Evolutionary conservation across 1,284 basidiomycete species (phyloP).

Genomic region (Stygiomarasmius scandens): DNA sequence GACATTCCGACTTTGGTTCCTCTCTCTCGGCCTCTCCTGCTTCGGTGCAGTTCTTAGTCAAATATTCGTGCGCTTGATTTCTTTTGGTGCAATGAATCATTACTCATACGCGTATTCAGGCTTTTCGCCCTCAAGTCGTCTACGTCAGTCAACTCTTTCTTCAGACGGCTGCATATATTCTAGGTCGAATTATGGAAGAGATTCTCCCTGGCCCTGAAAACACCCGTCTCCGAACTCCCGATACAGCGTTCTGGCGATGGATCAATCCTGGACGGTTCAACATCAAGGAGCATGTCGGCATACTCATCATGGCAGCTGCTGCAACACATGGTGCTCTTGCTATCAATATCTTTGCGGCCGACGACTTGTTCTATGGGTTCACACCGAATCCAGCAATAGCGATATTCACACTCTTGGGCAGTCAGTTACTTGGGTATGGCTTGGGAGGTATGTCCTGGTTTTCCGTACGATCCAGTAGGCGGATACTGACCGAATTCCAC

Average conservation of each 20-base stretch:
- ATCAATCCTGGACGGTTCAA: slow-evolving; percentile 43
- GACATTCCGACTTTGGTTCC: slow-evolving; percentile 48
- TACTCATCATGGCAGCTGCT: slow-evolving; percentile 73
- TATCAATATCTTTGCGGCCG: slow-evolving; percentile 41
- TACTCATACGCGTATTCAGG: slow-evolving; percentile 12
- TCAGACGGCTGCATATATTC: slow-evolving; percentile 38
- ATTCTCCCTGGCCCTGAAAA: slow-evolving; percentile 37
- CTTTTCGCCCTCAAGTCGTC: slow-evolving; percentile 43
- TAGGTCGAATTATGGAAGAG: slow-evolving; percentile 34
- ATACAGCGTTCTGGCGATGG: slow-evolving; percentile 40
- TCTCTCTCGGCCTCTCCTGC: slow-evolving; percentile 44
- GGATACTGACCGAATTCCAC: neutral
- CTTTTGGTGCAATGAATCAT: neutral
- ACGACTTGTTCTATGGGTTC: slow-evolving; percentile 41
- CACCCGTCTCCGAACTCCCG: slow-evolving; percentile 24
- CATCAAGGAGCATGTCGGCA: slow-evolving; percentile 73
- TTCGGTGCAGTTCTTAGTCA: slow-evolving; percentile 49
- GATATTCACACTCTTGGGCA: slow-evolving; percentile 40
- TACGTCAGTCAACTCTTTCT: slow-evolving; percentile 50
- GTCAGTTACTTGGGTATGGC: slow-evolving; percentile 47
- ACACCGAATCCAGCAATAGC: slow-evolving; percentile 37
- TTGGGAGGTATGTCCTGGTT: slow-evolving; percentile 26
- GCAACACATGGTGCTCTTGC: slow-evolving; percentile 42
- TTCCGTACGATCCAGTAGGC: too few species aligned
- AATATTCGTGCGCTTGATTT: slow-evolving; percentile 40